These are phyloP conservation scores for Mucuna pruriens DNA, from an alignment of 306 rosid species.

Conservation along the genomic window DNA sequence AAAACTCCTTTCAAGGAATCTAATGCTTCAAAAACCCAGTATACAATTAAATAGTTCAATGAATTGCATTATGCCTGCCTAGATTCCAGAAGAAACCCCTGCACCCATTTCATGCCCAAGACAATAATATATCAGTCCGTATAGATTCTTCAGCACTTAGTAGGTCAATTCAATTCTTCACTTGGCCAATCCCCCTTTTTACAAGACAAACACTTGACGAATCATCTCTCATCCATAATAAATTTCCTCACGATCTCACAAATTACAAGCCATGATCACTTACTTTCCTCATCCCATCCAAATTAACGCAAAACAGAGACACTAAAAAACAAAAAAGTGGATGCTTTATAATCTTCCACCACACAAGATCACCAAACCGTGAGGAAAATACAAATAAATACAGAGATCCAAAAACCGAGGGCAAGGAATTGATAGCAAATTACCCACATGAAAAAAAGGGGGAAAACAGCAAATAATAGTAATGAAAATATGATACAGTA, in stretches of 20 bases:
- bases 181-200: neutral
- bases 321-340: neutral
- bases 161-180: neutral
- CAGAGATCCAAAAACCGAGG: constrained; percentile 37
- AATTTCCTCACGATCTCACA: neutral
- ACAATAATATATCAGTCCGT: neutral
- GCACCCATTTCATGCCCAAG: neutral
- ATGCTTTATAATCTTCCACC: constrained; percentile 13
- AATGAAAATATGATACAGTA: neutral
- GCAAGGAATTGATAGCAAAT: neutral
- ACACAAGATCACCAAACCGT: constrained; percentile 11
- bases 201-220: neutral
- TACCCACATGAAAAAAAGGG: neutral
- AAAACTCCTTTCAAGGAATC: constrained; percentile 17
- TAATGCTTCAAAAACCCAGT: neutral
- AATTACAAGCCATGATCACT: neutral
- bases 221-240: constrained; percentile 17
- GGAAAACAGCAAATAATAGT: neutral
- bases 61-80: too few relatives aligned
- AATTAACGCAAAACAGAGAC: constrained; percentile 10
- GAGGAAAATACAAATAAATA: neutral
- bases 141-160: neutral
- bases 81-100: neutral
- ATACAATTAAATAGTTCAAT: neutral
- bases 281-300: constrained; percentile 1